These are phyloP conservation scores for Fusarium nygamai DNA, from an alignment of 2,329 filamentous ascomycete species.

Conservation along the genomic window DNA sequence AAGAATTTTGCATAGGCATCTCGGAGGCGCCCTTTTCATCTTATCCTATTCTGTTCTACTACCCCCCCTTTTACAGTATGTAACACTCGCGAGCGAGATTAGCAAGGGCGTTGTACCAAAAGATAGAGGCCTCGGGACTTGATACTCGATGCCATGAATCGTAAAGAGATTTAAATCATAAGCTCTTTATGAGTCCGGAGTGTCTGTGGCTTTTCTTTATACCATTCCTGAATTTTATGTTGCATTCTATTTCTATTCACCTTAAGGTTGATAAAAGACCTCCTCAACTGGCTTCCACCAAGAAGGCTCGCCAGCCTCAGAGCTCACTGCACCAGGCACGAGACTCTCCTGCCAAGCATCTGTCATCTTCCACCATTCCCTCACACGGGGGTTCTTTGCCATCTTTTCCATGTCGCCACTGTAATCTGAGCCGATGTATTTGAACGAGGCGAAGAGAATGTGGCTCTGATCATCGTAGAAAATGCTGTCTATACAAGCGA, in stretches of 20 bases:
- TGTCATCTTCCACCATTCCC: slow-evolving; percentile 85
- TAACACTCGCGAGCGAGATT: slow-evolving; percentile 44
- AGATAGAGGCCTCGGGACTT: slow-evolving; percentile 23
- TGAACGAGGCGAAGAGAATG: slow-evolving; percentile 79
- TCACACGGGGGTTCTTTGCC: slow-evolving; percentile 76
- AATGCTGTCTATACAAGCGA: slow-evolving; percentile 70
- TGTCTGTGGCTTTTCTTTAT: neutral
- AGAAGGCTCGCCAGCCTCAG: slow-evolving; percentile 65
- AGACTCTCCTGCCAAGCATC: slow-evolving; percentile 77
- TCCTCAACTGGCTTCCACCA: slow-evolving; percentile 78
- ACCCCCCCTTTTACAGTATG: slow-evolving; percentile 34
- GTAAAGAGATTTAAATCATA: slow-evolving; percentile 4
- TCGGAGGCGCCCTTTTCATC: slow-evolving; percentile 25
- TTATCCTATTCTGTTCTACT: slow-evolving; percentile 36
- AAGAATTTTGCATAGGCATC: slow-evolving; percentile 41
- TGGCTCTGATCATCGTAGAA: slow-evolving; percentile 71
- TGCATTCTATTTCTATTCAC: neutral
- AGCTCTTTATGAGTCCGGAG: neutral
- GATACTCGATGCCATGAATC: slow-evolving; percentile 35
- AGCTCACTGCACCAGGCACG: slow-evolving; percentile 67
- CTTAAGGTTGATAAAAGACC: slow-evolving; percentile 70
- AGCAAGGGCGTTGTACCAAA: slow-evolving; percentile 44
- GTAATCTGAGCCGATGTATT: slow-evolving; percentile 79
- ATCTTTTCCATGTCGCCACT: slow-evolving; percentile 80
- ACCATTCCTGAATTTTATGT: neutral